Percentiles rank a stretch among this genome's conserved stretches.
phyloP scores from a whole-genome alignment of 1,139 yeast genomes.

The Suhomyces anneliseae region DNA sequence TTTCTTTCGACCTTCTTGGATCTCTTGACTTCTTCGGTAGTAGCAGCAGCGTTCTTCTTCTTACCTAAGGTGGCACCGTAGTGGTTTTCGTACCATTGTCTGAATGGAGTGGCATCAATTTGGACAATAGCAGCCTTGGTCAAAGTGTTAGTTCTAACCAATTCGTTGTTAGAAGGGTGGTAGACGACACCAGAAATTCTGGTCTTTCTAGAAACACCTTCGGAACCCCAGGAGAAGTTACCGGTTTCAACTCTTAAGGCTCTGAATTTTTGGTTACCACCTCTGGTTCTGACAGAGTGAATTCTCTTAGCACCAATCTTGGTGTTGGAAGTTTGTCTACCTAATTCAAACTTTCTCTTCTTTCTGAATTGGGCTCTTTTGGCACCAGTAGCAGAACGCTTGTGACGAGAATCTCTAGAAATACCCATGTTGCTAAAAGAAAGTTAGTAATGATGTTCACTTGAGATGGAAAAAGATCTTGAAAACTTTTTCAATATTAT shows the following conservation, averaged over 20 bases:
- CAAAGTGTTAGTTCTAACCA: slow-evolving; percentile 99
- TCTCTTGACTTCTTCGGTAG: slow-evolving; percentile 57
- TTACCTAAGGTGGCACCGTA: slow-evolving; percentile 94
- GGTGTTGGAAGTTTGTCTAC: slow-evolving; percentile 99
- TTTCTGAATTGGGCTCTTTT: slow-evolving; percentile 99
- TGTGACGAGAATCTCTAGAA: slow-evolving; percentile 99
- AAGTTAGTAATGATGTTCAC: too few species aligned
- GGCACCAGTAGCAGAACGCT: slow-evolving; percentile 99
- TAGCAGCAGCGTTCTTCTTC: slow-evolving; percentile 47
- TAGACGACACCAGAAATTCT: slow-evolving; percentile 96
- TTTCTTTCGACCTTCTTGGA: slow-evolving; percentile 88
- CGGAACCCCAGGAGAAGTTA: slow-evolving; percentile 99
- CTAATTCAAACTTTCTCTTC: slow-evolving; percentile 99
- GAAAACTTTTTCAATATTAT: too few species aligned
- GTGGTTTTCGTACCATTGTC: slow-evolving; percentile 98
- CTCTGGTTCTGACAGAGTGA: slow-evolving; percentile 99
- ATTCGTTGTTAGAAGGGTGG: slow-evolving; percentile 99
- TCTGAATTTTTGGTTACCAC: slow-evolving; percentile 99
- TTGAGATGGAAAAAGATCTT: too few species aligned
- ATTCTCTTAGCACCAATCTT: slow-evolving; percentile 98
- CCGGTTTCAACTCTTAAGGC: slow-evolving; percentile 99
- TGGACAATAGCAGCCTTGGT: slow-evolving; percentile 99
- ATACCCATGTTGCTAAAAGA: slow-evolving; percentile 76
- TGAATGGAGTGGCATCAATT: slow-evolving; percentile 99
- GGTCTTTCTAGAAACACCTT: slow-evolving; percentile 98